A percentile compares a stretch with the other conserved stretches of the same genome.
These are phyloP conservation scores for Eurotiales sp. DNA, from an alignment of 2,329 filamentous ascomycete genomes.

Conservation along the genomic window DNA sequence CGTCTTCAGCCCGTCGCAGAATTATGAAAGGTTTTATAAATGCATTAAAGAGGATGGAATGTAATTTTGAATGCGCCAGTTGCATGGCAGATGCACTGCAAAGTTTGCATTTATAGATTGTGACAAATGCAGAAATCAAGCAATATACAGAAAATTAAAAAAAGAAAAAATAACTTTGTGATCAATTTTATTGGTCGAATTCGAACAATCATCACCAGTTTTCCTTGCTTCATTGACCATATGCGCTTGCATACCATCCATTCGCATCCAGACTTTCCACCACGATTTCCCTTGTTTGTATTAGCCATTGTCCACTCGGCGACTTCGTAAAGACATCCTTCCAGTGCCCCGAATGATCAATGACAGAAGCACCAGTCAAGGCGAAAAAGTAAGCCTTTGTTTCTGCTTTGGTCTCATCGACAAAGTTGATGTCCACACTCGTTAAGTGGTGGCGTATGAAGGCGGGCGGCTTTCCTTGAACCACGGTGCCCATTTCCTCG, in stretches of 20 bases:
- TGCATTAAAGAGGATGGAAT: no score
- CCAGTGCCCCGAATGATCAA: background rate
- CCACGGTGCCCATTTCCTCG: background rate
- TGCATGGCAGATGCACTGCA: no score
- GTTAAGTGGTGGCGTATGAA: background rate
- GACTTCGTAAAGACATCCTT: background rate
- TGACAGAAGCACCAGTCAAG: background rate
- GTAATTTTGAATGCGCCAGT: no score
- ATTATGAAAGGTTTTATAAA: no score
- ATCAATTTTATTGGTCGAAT: no score
- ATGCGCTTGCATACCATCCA: background rate
- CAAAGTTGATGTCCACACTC: background rate
- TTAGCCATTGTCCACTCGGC: background rate
- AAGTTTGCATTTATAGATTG: no score
- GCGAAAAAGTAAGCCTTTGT: background rate
- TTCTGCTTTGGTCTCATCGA: background rate
- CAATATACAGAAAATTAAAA: no score
- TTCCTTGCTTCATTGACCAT: no score
- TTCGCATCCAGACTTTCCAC: background rate
- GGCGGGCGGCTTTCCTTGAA: background rate
- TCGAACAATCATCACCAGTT: no score
- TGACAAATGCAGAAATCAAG: no score
- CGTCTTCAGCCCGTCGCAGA: no score
- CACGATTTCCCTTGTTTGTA: background rate
- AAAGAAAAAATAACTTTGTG: no score